Base-by-base conservation (phyloP, 176 grass and related monocot genomes). In the Carex scoparia region DNA sequence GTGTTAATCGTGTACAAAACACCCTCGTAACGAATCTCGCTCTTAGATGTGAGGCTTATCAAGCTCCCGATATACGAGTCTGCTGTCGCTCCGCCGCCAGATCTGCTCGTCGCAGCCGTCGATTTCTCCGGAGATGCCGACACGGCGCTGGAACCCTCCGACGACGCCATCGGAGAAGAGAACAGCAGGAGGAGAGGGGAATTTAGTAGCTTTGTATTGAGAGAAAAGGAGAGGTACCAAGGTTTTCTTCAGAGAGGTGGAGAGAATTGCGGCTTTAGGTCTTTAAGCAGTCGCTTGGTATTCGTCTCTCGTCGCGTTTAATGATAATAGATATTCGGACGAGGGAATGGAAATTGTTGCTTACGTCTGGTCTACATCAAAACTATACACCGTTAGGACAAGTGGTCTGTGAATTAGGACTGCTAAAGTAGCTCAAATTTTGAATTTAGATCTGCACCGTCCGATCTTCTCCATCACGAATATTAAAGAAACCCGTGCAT, bases 11-110 rank as follows among this genome's bases (percentile, higher is more conserved):
- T 91, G 94, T 97, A 97, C 4, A 97, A 82, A 87, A 97, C 63
- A n/a, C 92, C 94, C 81, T 94, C 94, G 84, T 97, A 97, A 74
- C 94, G 89, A 88, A 97, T 97, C 90, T 94, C 92, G 89, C 94
- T 97, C 84, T 97, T 97, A 65, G 94, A 97, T 18, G 89, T 97
- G 49, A 97, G 90, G 75, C 90, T 97, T 71, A 94, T 97, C 61
- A 97, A 65, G 74, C 92, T 97, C 65, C 94, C 94, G 82, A 97
- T 92, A 80, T 97, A 97, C 65, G 91, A 90, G 46, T 97, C 91
- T 61, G 74, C 83, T 3, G 83, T 38, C 16, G 54, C 30, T 53
- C 74, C 87, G 37, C 61, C 62, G 19, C 83, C 80, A 68, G 74
- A 73, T 62, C 86, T 87, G 8, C 54, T 59, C 31, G 84, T 14